A percentile compares a stretch with the other conserved stretches of the same genome.
Conservation (phyloP, 2,329 filamentous ascomycete genomes). For the Paracorniculantispora psalliotae region DNA sequence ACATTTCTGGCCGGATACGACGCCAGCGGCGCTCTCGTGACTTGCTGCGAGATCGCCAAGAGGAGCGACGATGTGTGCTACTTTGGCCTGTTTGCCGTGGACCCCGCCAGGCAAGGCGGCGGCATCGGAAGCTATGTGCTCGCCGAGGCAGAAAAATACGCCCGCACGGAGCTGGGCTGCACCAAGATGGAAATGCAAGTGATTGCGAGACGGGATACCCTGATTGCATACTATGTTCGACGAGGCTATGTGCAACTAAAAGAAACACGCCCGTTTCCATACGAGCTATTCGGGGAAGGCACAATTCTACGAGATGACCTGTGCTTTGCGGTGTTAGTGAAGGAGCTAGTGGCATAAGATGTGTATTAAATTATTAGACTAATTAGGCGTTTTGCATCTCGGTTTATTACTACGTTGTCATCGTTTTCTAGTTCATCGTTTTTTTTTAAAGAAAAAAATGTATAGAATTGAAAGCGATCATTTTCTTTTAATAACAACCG, state of each 20-base stretch:
- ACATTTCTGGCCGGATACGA: constrained; percentile 35
- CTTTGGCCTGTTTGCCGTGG: constrained; percentile 46
- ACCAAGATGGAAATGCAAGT: constrained; percentile 39
- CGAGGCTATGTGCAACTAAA: constrained; percentile 38
- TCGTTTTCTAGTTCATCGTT: too few relatives aligned
- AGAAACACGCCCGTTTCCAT: constrained; percentile 38
- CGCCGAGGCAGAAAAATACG: constrained; percentile 35
- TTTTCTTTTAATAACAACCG: constrained; percentile 19
- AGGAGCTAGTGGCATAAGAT: constrained; percentile 26
- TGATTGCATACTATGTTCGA: constrained; percentile 42
- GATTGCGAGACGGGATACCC: constrained; percentile 37
- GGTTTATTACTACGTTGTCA: too few relatives aligned
- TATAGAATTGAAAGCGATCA: too few relatives aligned
- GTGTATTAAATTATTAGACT: background rate
- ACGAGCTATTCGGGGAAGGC: constrained; percentile 31
- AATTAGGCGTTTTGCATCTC: too few relatives aligned
- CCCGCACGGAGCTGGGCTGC: constrained; percentile 27
- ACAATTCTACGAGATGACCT: constrained; percentile 37
- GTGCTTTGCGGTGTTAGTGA: constrained; percentile 37
- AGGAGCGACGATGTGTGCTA: constrained; percentile 29
- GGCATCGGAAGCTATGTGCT: constrained; percentile 40
- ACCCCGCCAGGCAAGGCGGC: constrained; percentile 36
- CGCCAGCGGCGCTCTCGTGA: constrained; percentile 24
- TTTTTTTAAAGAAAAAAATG: background rate
- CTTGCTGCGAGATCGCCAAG: constrained; percentile 40